Conservation (phyloP, 352 stramenopile genomes). For the Achlya hypogyna region DNA sequence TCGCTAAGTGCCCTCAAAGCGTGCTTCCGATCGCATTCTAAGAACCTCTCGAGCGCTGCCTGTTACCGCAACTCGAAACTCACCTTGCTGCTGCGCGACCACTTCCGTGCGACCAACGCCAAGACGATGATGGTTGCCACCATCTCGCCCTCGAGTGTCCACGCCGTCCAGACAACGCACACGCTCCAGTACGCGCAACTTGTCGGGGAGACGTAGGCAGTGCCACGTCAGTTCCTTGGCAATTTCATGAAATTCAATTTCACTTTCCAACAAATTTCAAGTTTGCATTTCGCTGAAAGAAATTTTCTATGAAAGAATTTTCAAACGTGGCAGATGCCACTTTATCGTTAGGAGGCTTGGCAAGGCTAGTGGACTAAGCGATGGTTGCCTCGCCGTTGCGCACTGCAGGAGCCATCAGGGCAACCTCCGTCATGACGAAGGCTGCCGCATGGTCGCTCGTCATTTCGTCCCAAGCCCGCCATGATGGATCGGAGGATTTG, state of each 20-base stretch:
- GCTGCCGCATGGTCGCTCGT: too few relatives aligned
- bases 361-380: too few relatives aligned
- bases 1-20: slow-evolving; percentile 13
- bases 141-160: slow-evolving; percentile 1
- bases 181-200: slow-evolving; percentile 7
- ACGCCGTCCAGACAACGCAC: not conserved
- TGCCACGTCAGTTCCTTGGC: not conserved
- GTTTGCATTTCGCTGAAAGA: too few relatives aligned
- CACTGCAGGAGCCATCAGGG: too few relatives aligned
- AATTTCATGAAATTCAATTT: not conserved
- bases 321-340: too few relatives aligned
- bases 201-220: not conserved
- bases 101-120: not conserved
- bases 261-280: not conserved
- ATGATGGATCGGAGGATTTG: too few relatives aligned
- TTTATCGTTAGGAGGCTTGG: too few relatives aligned
- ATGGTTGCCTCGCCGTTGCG: too few relatives aligned
- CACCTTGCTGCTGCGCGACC: slow-evolving; percentile 8
- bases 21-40: not conserved
- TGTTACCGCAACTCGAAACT: slow-evolving; percentile 16
- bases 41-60: not conserved
- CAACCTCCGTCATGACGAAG: too few relatives aligned
- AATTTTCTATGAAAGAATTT: too few relatives aligned
- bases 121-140: slow-evolving; percentile 9
- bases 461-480: too few relatives aligned